Evolutionary conservation across 2,329 filamentous ascomycete genomes (phyloP).

Genomic region (Botrytis paeoniae): DNA sequence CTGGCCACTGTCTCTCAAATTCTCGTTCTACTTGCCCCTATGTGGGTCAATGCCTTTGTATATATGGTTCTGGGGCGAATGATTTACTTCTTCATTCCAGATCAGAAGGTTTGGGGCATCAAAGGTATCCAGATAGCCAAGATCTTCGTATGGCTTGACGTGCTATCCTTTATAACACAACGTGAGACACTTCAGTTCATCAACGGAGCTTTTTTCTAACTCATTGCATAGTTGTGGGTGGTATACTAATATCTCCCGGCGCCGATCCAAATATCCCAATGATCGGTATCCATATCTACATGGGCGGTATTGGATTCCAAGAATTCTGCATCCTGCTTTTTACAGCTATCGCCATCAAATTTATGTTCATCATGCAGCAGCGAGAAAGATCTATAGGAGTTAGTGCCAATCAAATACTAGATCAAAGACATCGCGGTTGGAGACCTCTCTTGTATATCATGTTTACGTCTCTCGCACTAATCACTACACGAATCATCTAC

Average conservation of each 20-base stretch:
- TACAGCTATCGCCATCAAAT: constrained; percentile 40
- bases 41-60: constrained; percentile 38
- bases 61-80: constrained; percentile 39
- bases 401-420: constrained; percentile 34
- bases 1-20: constrained; percentile 41
- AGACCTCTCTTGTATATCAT: constrained; percentile 39
- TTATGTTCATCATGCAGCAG: constrained; percentile 39
- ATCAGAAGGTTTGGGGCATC: constrained; percentile 38
- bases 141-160: constrained; percentile 48
- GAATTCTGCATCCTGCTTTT: constrained; percentile 51
- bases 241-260: constrained; percentile 29
- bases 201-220: constrained; percentile 37
- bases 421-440: constrained; percentile 27
- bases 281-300: constrained; percentile 47
- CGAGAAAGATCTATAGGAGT: not conserved
- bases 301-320: constrained; percentile 52
- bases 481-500: constrained; percentile 56
- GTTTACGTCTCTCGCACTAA: constrained; percentile 43
- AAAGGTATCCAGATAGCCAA: constrained; percentile 42
- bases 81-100: constrained; percentile 39
- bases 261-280: constrained; percentile 35
- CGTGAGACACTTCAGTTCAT: constrained; percentile 29
- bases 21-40: constrained; percentile 44
- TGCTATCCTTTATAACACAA: constrained; percentile 43
- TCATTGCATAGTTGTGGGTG: not conserved